Base-by-base conservation (phyloP, 805 yeast genomes). In the Yamadazyma nakazawae region DNA sequence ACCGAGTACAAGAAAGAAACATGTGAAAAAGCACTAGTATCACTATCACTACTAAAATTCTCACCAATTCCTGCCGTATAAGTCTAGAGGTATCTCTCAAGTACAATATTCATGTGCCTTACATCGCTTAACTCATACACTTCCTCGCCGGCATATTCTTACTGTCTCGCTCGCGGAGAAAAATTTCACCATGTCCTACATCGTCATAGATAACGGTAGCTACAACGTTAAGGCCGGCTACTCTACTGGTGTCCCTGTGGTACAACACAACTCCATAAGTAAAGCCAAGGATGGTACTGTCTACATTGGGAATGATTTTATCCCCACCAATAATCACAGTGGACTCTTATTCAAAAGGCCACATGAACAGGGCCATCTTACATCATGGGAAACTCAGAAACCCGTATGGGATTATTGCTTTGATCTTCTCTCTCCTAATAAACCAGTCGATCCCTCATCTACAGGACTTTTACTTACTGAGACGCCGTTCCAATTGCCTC, bases 121-220 rank as follows among this genome's bases (percentile, higher is more conserved):
- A 21, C 24, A 21, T 21, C 7, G 24, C 24, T 21, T 21, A 7
- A 21, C 24, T 5, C 24, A 7, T 21, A 28, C 32, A 3, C 11
- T 28, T 28, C 32, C 32, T 12, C 32, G 9, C 12, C 32, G 4
- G 10, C n/a, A 9, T 13, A 28, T 21, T 13, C 14, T 31, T 34
- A 30, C 19, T 24, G 37, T 11, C 25, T 13, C 16, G 26, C 40
- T 13, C 32, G 45, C 19, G 21, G 43, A 25, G 41, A 38, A 38
- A 38, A 38, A 16, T 34, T 38, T 38, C 41, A 40, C n/a, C 32
- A 41, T 41, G 43, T 17, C 37, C 21, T 49, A 60, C 54, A 52
- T 92, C 24, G 80, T 94, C 4, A 66, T 94, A 13, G 99, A 94
- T 58, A 94, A 94, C 71, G 99, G 99, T 0, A 83, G 96, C 0